Conservation (phyloP, 345 rosid species). For the Brassica cretica region DNA sequence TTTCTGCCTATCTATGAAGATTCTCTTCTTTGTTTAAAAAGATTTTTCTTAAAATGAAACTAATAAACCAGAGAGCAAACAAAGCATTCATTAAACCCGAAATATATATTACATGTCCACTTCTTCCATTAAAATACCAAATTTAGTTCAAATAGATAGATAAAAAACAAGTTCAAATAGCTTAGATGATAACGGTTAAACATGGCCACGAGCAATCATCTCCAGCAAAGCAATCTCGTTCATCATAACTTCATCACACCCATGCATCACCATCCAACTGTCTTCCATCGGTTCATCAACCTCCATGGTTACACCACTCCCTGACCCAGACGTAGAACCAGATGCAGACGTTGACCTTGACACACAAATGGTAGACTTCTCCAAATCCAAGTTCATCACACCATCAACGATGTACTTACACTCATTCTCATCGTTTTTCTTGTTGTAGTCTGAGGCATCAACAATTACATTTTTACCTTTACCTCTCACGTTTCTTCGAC, state of each 20-base stretch:
- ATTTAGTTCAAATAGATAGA: not conserved
- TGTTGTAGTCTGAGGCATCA: not conserved
- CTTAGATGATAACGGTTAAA: not conserved
- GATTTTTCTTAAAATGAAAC: too few species aligned
- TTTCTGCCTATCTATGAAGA: too few species aligned
- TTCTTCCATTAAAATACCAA: not conserved
- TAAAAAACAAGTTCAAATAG: not conserved
- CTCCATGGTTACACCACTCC: constrained; percentile 23
- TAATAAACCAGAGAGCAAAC: too few species aligned
- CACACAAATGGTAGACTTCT: not conserved
- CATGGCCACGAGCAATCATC: constrained; percentile 32
- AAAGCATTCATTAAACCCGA: not conserved
- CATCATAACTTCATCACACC: constrained; percentile 39
- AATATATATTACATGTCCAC: not conserved
- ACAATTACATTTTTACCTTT: constrained; percentile 18
- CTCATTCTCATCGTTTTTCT: not conserved
- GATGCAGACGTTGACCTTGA: constrained; percentile 22
- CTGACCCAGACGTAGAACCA: constrained; percentile 13
- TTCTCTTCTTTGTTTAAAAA: too few species aligned
- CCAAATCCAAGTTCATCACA: constrained; percentile 14
- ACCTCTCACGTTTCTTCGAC: not conserved
- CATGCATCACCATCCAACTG: constrained; percentile 43
- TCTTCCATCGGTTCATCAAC: constrained; percentile 34
- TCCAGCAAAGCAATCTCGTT: constrained; percentile 37
- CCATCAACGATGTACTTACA: constrained; percentile 21